Evolutionary conservation across 106 monocot genomes (phyloP), one percentile per base, ranked within the genome.

Genomic region (Dactylorhiza incarnata): DNA sequence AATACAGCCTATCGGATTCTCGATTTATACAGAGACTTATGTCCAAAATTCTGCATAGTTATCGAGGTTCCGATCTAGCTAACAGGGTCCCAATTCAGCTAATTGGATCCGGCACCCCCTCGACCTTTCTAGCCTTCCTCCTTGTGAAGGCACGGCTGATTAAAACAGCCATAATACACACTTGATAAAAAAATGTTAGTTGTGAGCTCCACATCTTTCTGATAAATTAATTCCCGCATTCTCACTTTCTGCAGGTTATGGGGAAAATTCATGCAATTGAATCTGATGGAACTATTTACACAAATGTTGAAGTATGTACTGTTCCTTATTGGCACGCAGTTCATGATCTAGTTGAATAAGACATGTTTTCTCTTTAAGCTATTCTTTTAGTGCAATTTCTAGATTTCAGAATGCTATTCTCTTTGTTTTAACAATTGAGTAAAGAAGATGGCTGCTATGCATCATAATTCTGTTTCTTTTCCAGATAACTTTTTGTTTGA

Each of bases 221-320:
- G 58, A 20, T 20, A 19, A 58, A 58, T 9, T 58, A 58, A 19
- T 58, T 58, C 19, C 58, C n/a, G 0, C 48, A 43, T 76, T 20
- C 26, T 14, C 54, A 24, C 44, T 16, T 61, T 72, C 3, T 79
- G 62, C 81, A 96, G 95, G 92, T 74, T 53, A 96, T 96, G 95
- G 95, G 95, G 50, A 93, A 90, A 73, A 96, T 96, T 49, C 95
- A 96, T 87, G 92, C 90, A 49, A 87, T 93, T 51, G 84, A 80
- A 17, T 86, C 92, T 9, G 95, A 96, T 85, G 95, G 95, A 73
- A 90, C 90, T 53, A 79, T 93, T 29, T 75, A 88, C 26, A 85
- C 49, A 78, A 85, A 96, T 89, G 85, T 96, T 75, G 90, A 96
- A 65, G 95, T 90, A 87, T 77, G 81, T 12, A 29, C 24, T 72